A percentile compares a stretch with the other conserved stretches of the same genome.
These are phyloP conservation scores for Fomes fomentarius DNA, from an alignment of 1,284 basidiomycete species.

Conservation along the genomic window DNA sequence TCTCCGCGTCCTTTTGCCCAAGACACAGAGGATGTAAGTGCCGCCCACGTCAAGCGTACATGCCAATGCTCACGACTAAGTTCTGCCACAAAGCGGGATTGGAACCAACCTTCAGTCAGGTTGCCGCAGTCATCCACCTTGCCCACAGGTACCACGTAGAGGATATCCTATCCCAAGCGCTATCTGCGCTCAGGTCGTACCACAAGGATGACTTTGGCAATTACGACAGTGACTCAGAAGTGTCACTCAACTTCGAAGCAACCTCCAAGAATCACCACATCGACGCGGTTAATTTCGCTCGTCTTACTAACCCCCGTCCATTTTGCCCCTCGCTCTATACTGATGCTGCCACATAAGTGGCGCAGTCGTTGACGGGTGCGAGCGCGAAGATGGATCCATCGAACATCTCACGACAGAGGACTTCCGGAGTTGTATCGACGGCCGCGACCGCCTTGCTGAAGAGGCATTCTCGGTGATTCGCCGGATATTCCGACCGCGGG, in stretches of 20 bases:
- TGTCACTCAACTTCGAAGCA: too few species aligned
- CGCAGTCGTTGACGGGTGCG: slow-evolving; percentile 3
- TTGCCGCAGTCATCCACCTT: slow-evolving; percentile 8
- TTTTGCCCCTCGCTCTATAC: slow-evolving; percentile 8
- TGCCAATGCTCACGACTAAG: neutral
- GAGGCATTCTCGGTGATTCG: too few species aligned
- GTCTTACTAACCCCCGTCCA: neutral
- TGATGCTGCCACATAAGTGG: neutral
- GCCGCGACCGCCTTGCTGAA: too few species aligned
- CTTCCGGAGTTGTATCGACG: too few species aligned
- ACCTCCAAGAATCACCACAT: too few species aligned
- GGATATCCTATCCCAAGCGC: neutral
- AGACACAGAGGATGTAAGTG: neutral
- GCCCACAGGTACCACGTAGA: slow-evolving; percentile 14
- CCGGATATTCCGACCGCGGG: too few species aligned
- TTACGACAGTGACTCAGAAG: neutral
- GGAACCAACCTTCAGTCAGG: neutral
- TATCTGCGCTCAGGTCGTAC: neutral
- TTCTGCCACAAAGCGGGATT: neutral
- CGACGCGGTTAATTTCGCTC: slow-evolving; percentile 1
- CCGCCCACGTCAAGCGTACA: neutral
- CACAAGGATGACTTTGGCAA: neutral
- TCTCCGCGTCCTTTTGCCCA: neutral
- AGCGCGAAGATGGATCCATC: neutral
- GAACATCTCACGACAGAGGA: too few species aligned